A percentile compares a stretch with the other conserved stretches of the same genome.
These are phyloP conservation scores for Ophiostoma australiae DNA, from an alignment of 2,329 filamentous ascomycete species.

Conservation along the genomic window DNA sequence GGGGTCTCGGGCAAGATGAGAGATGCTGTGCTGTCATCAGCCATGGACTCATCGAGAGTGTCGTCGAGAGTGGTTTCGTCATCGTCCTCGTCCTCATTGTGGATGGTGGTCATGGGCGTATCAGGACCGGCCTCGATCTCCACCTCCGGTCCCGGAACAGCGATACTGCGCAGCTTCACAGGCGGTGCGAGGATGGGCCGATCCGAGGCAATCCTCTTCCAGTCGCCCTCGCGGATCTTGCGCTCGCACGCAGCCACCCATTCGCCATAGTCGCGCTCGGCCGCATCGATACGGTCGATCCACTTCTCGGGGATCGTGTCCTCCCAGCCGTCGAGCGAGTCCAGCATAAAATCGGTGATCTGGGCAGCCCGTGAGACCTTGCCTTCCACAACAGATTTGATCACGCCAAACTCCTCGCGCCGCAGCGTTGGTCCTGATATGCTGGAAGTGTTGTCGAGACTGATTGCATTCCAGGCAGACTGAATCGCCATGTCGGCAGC, in stretches of 20 bases:
- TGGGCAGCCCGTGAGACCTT: slow-evolving; percentile 67
- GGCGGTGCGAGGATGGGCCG: slow-evolving; percentile 17
- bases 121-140: neutral
- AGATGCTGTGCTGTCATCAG: neutral
- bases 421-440: slow-evolving; percentile 28
- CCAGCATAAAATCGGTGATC: slow-evolving; percentile 77
- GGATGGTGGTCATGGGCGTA: neutral
- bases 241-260: slow-evolving; percentile 78
- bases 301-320: slow-evolving; percentile 82
- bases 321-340: slow-evolving; percentile 73
- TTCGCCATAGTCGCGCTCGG: slow-evolving; percentile 71
- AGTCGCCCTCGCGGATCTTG: slow-evolving; percentile 64
- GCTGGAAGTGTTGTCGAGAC: slow-evolving; percentile 25
- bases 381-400: slow-evolving; percentile 58
- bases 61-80: neutral
- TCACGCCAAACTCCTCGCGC: slow-evolving; percentile 51
- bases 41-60: neutral
- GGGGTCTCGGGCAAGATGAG: slow-evolving; percentile 18
- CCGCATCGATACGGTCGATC: slow-evolving; percentile 77
- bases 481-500: slow-evolving; percentile 61
- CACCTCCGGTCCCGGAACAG: neutral
- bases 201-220: slow-evolving; percentile 28
- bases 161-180: neutral
- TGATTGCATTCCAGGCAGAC: slow-evolving; percentile 61
- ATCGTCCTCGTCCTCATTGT: neutral